phyloP scores from a whole-genome alignment of 73 alveolate species.

The Paramecium octaurelia region DNA sequence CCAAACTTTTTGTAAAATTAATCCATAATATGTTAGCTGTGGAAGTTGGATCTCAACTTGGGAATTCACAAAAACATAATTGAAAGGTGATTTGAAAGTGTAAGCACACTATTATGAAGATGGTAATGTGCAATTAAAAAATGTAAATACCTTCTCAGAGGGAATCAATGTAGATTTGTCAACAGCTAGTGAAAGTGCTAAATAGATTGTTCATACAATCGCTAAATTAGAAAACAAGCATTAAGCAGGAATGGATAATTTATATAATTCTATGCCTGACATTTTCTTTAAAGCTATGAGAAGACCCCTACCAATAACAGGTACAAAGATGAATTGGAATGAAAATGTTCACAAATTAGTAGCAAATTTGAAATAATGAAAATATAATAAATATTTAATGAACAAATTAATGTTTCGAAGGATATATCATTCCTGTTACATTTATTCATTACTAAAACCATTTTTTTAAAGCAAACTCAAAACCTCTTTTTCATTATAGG shows the following conservation, averaged over 20 bases:
- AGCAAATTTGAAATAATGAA: constrained; percentile 33
- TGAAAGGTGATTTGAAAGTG: not conserved
- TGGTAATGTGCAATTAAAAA: constrained; percentile 29
- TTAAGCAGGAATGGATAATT: not conserved
- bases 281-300: constrained; percentile 41
- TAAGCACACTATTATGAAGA: constrained; percentile 49
- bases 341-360: constrained; percentile 32
- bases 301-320: constrained; percentile 32
- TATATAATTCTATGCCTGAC: not conserved
- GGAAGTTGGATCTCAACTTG: constrained; percentile 48
- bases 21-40: not conserved
- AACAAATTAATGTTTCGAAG: not conserved
- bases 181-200: not conserved
- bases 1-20: not conserved
- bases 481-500: constrained; percentile 52
- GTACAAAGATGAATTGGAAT: constrained; percentile 24
- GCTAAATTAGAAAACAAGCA: not conserved
- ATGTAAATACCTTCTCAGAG: not conserved
- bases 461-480: constrained; percentile 17
- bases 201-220: not conserved
- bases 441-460: constrained; percentile 56
- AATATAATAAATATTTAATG: not conserved
- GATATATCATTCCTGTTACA: constrained; percentile 17
- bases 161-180: not conserved
- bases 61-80: not conserved